Percentiles rank a stretch among this genome's conserved stretches.
phyloP scores from a whole-genome alignment of 2,329 filamentous ascomycete species.

The Tolypocladium ovalisporum region DNA sequence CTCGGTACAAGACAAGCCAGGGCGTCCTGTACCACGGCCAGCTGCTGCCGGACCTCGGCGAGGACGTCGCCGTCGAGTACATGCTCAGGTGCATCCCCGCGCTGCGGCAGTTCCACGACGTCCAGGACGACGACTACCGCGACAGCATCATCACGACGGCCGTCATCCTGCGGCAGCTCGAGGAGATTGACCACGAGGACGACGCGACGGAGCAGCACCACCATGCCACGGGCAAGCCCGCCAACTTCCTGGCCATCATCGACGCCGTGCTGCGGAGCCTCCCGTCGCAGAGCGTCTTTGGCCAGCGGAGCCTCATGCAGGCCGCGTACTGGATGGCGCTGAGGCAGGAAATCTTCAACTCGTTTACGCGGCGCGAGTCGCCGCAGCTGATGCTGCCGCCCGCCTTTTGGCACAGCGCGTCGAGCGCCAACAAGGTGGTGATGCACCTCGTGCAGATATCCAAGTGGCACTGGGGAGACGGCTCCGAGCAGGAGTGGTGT shows the following conservation, averaged over 20 bases:
- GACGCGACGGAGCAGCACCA: constrained; percentile 10
- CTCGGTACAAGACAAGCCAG: constrained; percentile 22
- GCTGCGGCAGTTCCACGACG: constrained; percentile 23
- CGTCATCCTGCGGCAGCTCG: constrained; percentile 27
- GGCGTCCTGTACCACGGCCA: constrained; percentile 27
- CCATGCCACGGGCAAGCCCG: constrained; percentile 8
- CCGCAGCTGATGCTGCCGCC: constrained; percentile 24
- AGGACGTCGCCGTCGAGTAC: constrained; percentile 28
- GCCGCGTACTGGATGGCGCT: constrained; percentile 31
- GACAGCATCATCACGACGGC: constrained; percentile 29
- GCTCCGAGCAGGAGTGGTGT: constrained; percentile 25
- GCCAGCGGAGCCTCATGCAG: constrained; percentile 23
- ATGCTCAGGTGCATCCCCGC: constrained; percentile 28
- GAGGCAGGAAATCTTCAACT: constrained; percentile 29
- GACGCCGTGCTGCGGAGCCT: constrained; percentile 26
- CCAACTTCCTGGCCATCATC: constrained; percentile 29
- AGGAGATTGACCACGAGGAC: constrained; percentile 29
- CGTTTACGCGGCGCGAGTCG: constrained; percentile 24
- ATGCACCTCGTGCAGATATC: constrained; percentile 29
- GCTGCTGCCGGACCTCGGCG: constrained; percentile 20
- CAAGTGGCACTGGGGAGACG: constrained; percentile 28
- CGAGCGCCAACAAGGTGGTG: constrained; percentile 27
- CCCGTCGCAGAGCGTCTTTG: constrained; percentile 24
- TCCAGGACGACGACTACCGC: constrained; percentile 25
- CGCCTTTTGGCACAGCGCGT: constrained; percentile 22